phyloP scores from a whole-genome alignment of 192 early-diverging fungal genomes.

The Linnemannia exigua region DNA sequence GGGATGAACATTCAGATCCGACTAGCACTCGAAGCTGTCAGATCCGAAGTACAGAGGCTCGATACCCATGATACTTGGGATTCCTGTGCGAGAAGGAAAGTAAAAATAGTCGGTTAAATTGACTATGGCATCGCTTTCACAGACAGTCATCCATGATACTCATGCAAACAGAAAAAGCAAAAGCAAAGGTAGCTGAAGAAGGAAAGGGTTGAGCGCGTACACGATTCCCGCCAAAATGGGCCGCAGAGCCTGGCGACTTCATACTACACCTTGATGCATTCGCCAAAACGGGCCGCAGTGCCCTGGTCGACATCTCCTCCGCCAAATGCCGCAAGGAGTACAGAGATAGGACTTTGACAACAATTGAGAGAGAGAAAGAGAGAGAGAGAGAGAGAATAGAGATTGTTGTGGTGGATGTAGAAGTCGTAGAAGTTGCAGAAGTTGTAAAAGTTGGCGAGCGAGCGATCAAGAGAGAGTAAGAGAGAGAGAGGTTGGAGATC shows the following conservation, averaged over 20 bases:
- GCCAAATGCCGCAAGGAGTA: slow-evolving; percentile 39
- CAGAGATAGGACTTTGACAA: slow-evolving; percentile 40
- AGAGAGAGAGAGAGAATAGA: too few species aligned
- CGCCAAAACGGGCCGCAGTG: slow-evolving; percentile 24
- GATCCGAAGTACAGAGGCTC: slow-evolving; percentile 29
- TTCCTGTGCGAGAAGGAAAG: slow-evolving; percentile 1
- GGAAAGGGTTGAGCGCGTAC: slow-evolving; percentile 17
- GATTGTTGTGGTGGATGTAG: too few species aligned
- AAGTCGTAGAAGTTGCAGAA: too few species aligned
- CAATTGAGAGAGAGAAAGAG: slow-evolving; percentile 23
- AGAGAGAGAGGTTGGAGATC: too few species aligned
- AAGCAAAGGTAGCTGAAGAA: slow-evolving; percentile 8
- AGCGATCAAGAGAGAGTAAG: too few species aligned
- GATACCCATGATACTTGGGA: slow-evolving; percentile 6
- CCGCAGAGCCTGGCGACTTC: slow-evolving; percentile 35
- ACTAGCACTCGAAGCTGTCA: slow-evolving; percentile 17
- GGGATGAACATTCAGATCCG: slow-evolving; percentile 18
- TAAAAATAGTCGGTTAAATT: neutral
- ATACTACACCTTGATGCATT: slow-evolving; percentile 31
- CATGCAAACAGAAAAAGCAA: slow-evolving; percentile 14
- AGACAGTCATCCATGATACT: slow-evolving; percentile 22
- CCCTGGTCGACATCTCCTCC: slow-evolving; percentile 37
- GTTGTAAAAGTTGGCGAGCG: too few species aligned
- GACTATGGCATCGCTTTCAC: slow-evolving; percentile 19
- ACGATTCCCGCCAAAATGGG: slow-evolving; percentile 24